These are phyloP conservation scores for Lasiodiplodia gonubiensis DNA, from an alignment of 2,329 filamentous ascomycete species.

Conservation along the genomic window DNA sequence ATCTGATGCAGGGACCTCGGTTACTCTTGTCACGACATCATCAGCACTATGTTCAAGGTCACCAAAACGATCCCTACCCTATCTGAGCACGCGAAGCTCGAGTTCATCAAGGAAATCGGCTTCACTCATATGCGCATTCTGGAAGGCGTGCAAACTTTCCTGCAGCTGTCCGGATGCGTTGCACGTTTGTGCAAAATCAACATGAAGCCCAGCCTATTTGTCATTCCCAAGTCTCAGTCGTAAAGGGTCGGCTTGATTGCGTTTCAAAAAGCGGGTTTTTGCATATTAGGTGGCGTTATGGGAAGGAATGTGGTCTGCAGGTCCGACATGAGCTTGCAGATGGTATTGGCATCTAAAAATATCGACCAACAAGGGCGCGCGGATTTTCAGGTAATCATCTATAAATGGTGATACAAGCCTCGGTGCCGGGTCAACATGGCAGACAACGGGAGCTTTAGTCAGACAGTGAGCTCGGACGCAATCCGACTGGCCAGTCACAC, in stretches of 20 bases:
- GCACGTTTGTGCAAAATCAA: slow-evolving; percentile 92
- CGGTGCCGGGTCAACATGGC: not conserved
- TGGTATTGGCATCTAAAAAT: slow-evolving; percentile 5
- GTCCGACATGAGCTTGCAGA: not conserved
- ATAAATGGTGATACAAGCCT: slow-evolving; percentile 14
- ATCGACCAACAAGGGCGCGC: slow-evolving; percentile 14
- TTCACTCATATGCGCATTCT: slow-evolving; percentile 99
- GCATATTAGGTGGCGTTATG: slow-evolving; percentile 24
- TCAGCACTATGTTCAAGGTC: slow-evolving; percentile 98
- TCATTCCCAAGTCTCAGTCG: slow-evolving; percentile 41
- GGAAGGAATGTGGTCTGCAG: slow-evolving; percentile 4
- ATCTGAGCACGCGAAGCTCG: slow-evolving; percentile 92
- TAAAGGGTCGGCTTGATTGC: not conserved
- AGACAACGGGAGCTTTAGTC: not conserved
- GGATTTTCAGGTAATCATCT: not conserved
- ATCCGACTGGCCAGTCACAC: not conserved
- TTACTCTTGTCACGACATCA: slow-evolving; percentile 98
- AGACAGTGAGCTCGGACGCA: not conserved
- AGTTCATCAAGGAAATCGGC: slow-evolving; percentile 98
- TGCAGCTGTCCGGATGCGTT: slow-evolving; percentile 92
- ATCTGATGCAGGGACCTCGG: slow-evolving; percentile 68
- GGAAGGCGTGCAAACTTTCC: slow-evolving; percentile 93
- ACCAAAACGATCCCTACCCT: slow-evolving; percentile 93
- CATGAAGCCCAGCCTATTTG: slow-evolving; percentile 89
- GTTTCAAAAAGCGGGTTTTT: slow-evolving; percentile 12